Base-by-base conservation (phyloP, 2,329 filamentous ascomycete genomes). In the Pseudocercospora fuligena region DNA sequence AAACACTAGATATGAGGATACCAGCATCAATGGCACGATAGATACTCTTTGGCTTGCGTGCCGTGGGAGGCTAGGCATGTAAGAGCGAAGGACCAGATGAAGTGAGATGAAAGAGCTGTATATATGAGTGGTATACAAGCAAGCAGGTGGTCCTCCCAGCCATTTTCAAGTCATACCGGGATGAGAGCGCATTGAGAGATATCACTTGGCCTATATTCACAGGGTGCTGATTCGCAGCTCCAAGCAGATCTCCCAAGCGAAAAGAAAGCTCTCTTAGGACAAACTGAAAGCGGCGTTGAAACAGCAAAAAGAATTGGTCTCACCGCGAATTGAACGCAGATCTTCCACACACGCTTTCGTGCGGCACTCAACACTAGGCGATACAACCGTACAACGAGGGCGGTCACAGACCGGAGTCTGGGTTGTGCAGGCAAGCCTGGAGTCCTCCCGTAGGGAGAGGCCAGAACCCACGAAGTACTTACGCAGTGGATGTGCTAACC, bases 1-100 rank as follows among this genome's bases (percentile, higher is more conserved):
- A 71, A 69, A 49, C 67, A 70, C 65, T 67, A 64, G 60, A 29
- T 58, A 9, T 8, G 36, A 49, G 36, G n/a, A 40, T 47, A 36
- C 23, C 23, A 58, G 33, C 4, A 33, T 16, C 21, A 36, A 47
- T 23, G 33, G 25, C 31, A 54, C 29, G 21, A 56, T 36, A 21
- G 51, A 57, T 31, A 7, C 23, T 43, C 23, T 33, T 36, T 8
- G 23, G 27, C 9, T 21, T 19, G 25, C 16, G 14, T 49, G 43
- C n/a, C 27, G 43, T 23, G 46, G 14, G 31, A 16, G 47, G 43
- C 57, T 27, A 29, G 36, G 58, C 51, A 27, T 43, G 43, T n/a
- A 43, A 56, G 57, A 56, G 29, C 43, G 49, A 36, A 21, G 11
- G 16, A 29, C 14, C 25, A 33, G 46, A 49, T n/a, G 12, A 27